Base-by-base conservation (phyloP, 2,329 filamentous ascomycete genomes). In the Xylaria sp. region DNA sequence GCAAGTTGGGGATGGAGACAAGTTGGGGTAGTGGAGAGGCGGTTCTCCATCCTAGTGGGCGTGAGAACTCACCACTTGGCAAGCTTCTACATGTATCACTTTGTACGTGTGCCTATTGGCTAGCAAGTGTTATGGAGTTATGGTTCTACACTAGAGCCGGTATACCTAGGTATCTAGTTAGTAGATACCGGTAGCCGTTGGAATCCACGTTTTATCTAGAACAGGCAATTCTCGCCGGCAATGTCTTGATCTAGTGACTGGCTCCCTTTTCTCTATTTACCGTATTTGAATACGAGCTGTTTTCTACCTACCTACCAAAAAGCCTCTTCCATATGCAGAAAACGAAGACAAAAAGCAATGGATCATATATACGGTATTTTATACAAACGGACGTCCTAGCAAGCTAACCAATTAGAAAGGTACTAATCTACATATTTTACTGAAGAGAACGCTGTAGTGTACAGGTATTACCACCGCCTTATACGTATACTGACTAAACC, bases 1-100 rank as follows among this genome's bases (percentile, higher is more conserved):
- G 54, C 25, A 57, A 45, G 54, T 33, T 38, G 54, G 27, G 27
- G 27, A 57, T 45, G 54, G 54, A 57, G 39, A 38, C 36, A 50
- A 25, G 6, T 15, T 33, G 15, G 50, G 38, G 49, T 61, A 44
- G 27, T 27, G 53, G 50, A 47, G 39, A 47, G 58, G 27, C 49
- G 53, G 36, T 17, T 56, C n/a, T 45, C 7, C 20, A 45, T 54
- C 51, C 25, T 56, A 20, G 22, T 54, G 31, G 51, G 31, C 20
- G 31, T 20, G 15, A 29, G 22, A 55, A 55, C 53, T 7, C 36
- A 42, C 25, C 47, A 15, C 27, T 50, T 13, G n/a, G 27, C 47
- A 50, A 50, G 27, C 25, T 50, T 50, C 25, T 50, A 27, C 33
- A n/a, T n/a, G n/a, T n/a, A n/a, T n/a, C n/a, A n/a, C n/a, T n/a